Conservation (phyloP, 495 filamentous ascomycete species). For the Cercophora scortea region DNA sequence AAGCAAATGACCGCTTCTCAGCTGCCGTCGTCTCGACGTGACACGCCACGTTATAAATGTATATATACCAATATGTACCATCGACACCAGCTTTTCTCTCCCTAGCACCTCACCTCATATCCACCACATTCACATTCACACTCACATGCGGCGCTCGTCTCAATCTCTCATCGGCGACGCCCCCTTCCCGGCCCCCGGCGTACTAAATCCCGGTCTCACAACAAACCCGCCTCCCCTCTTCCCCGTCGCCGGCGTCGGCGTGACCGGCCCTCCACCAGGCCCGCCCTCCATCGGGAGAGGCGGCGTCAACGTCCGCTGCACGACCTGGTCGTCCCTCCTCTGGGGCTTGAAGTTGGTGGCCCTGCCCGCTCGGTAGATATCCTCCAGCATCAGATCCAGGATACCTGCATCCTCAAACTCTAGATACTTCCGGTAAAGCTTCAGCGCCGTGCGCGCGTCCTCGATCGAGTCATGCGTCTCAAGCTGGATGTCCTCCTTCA, state of each 20-base stretch:
- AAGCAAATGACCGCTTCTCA: too few relatives aligned
- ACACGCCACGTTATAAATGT: too few relatives aligned
- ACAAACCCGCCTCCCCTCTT: too few relatives aligned
- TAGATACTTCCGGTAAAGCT: constrained; percentile 81
- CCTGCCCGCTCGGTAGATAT: constrained; percentile 69
- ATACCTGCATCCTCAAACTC: constrained; percentile 84
- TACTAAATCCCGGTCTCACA: too few relatives aligned
- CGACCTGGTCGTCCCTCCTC: constrained; percentile 11
- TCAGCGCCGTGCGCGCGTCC: constrained; percentile 82
- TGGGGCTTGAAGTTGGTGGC: constrained; percentile 71
- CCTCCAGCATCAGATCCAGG: constrained; percentile 65
- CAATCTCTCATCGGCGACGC: too few relatives aligned
- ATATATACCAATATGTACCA: too few relatives aligned
- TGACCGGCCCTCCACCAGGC: constrained; percentile 1
- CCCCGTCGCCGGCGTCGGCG: not conserved
- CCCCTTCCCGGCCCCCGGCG: too few relatives aligned
- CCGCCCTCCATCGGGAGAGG: constrained; percentile 2
- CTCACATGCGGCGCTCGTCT: too few relatives aligned
- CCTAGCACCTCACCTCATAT: too few relatives aligned
- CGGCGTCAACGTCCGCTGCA: constrained; percentile 20
- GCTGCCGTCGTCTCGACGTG: too few relatives aligned
- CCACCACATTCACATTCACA: too few relatives aligned
- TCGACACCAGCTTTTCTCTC: too few relatives aligned
- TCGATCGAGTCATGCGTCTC: constrained; percentile 89
- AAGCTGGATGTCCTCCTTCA: constrained; percentile 86